Percentiles rank a stretch among this genome's conserved stretches.
These are phyloP conservation scores for Aspergillus ochraceus DNA, from an alignment of 2,329 filamentous ascomycete genomes.

Conservation along the genomic window DNA sequence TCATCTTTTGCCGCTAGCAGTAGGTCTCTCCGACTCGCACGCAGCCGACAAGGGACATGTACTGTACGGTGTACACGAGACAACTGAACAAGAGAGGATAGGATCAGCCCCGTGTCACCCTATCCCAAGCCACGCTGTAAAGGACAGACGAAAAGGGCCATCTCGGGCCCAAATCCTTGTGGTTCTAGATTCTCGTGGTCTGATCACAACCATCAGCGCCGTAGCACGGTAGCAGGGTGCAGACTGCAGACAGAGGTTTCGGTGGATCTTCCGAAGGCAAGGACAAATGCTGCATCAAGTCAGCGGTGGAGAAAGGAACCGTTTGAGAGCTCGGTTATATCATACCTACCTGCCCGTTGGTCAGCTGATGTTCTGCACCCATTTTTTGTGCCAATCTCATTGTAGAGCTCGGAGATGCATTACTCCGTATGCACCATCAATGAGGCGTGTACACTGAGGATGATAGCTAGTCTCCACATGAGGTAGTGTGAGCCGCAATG, in stretches of 20 bases:
- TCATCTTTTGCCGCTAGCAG: neutral
- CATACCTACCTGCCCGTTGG: neutral
- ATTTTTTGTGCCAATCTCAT: neutral
- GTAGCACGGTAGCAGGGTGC: neutral
- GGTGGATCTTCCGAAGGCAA: neutral
- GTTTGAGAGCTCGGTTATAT: neutral
- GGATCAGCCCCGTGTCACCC: neutral
- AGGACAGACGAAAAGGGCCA: neutral
- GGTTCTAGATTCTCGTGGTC: neutral
- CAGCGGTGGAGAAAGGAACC: neutral
- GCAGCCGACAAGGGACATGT: neutral
- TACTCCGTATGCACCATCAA: neutral
- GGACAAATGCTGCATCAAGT: neutral
- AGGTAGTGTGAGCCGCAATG: neutral
- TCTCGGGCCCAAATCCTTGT: neutral
- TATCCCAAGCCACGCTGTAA: neutral
- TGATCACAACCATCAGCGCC: neutral
- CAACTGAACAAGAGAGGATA: neutral
- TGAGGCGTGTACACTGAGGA: neutral
- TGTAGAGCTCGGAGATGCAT: neutral
- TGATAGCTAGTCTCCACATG: neutral
- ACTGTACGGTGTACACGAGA: neutral
- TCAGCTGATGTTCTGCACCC: neutral
- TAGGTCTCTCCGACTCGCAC: neutral
- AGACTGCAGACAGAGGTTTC: neutral